Percentiles rank a stretch among this genome's conserved stretches.
Evolutionary conservation across 129 eudicot species (phyloP).

Genomic region (Heracleum sosnowskyi): DNA sequence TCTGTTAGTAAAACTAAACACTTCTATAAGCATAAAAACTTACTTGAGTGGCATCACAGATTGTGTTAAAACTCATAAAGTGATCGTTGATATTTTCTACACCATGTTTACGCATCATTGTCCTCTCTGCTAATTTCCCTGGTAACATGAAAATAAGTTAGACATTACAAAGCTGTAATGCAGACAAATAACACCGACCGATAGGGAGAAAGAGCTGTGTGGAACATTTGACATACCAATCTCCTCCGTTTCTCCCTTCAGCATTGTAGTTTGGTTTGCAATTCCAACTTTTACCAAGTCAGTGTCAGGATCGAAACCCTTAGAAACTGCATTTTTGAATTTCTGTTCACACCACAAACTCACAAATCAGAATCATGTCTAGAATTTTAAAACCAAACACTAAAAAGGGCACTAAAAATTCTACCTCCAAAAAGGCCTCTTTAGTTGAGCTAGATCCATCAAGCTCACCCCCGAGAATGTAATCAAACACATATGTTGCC

Average conservation of each 20-base stretch:
- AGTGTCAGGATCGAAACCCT: conserved; percentile 83
- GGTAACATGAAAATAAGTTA: conserved; percentile 8
- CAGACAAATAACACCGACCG: not conserved
- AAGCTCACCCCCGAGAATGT: conserved; percentile 84
- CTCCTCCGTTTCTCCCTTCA: conserved; percentile 91
- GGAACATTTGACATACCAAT: conserved; percentile 46
- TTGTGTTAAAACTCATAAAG: conserved; percentile 81
- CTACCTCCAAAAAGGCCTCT: conserved; percentile 79
- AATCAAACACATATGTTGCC: conserved; percentile 86
- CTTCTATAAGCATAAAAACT: not conserved
- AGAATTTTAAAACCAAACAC: not conserved
- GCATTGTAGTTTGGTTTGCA: conserved; percentile 92
- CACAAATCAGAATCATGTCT: not conserved
- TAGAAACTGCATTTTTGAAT: conserved; percentile 71
- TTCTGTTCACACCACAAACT: conserved; percentile 41
- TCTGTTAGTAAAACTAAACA: not conserved
- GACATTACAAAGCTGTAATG: conserved; percentile 9
- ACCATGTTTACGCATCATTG: conserved; percentile 82
- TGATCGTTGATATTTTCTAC: conserved; percentile 62
- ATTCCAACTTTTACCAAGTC: conserved; percentile 76
- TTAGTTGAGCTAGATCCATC: conserved; percentile 85
- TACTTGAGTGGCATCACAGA: conserved; percentile 93
- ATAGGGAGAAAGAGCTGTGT: not conserved
- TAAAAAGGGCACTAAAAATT: not conserved
- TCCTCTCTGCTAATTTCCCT: conserved; percentile 73